A percentile compares a stretch with the other conserved stretches of the same genome.
Evolutionary conservation across 1,284 basidiomycete species (phyloP).

Genomic region (Lignosus rhinocerotis): DNA sequence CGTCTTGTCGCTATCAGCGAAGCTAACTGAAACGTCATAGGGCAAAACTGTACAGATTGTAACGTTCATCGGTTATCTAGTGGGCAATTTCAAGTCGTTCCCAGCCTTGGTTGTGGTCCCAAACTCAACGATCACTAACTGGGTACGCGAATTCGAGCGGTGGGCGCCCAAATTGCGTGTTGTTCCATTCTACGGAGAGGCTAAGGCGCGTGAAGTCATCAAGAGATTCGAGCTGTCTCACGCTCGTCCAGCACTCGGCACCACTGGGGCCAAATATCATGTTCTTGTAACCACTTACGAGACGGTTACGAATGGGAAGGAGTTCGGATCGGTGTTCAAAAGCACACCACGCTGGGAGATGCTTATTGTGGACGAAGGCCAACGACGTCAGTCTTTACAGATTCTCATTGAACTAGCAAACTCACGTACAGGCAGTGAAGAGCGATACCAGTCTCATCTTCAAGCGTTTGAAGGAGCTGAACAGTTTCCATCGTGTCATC

Average conservation of each 20-base stretch:
- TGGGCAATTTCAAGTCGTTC: constrained; percentile 57
- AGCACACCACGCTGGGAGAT: constrained; percentile 88
- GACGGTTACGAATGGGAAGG: constrained; percentile 62
- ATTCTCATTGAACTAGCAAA: not conserved
- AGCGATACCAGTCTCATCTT: constrained; percentile 81
- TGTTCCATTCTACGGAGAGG: constrained; percentile 82
- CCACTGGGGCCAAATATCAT: constrained; percentile 70
- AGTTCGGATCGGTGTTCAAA: constrained; percentile 77
- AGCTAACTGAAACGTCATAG: constrained; percentile 37
- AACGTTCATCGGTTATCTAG: constrained; percentile 82
- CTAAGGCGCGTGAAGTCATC: constrained; percentile 79
- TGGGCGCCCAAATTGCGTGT: constrained; percentile 87
- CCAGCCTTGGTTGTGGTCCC: constrained; percentile 92
- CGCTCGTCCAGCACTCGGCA: constrained; percentile 34
- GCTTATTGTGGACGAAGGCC: constrained; percentile 91
- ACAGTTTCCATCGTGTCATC: constrained; percentile 80
- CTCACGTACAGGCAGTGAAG: constrained; percentile 59
- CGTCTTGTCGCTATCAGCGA: not conserved
- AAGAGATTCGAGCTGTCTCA: constrained; percentile 84
- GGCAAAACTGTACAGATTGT: constrained; percentile 95
- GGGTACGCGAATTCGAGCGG: constrained; percentile 85
- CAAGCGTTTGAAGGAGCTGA: constrained; percentile 79
- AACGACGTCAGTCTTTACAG: constrained; percentile 63
- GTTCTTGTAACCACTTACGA: constrained; percentile 93
- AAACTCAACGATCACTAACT: constrained; percentile 91